phyloP scores from a whole-genome alignment of 805 yeast species.

The Zygoascus flipseniorum region DNA sequence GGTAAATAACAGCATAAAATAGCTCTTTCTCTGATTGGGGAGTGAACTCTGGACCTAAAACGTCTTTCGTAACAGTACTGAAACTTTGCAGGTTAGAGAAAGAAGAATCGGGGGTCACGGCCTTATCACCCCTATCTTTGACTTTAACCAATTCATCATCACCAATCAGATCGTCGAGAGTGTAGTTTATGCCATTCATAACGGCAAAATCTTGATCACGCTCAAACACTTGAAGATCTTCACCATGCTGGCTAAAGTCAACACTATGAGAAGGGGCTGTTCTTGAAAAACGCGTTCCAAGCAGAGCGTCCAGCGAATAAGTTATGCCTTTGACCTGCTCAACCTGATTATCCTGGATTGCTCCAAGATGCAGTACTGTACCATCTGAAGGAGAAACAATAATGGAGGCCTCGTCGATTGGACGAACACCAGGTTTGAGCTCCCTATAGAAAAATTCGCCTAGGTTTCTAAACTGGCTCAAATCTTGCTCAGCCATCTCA shows the following conservation, averaged over 20 bases:
- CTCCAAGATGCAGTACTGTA: slow-evolving; percentile 74
- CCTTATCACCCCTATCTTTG: slow-evolving; percentile 15
- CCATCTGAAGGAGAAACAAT: slow-evolving; percentile 94
- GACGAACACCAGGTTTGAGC: slow-evolving; percentile 70
- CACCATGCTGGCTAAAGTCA: slow-evolving; percentile 28
- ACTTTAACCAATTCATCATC: slow-evolving; percentile 32
- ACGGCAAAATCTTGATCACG: slow-evolving; percentile 70
- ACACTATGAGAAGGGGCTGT: slow-evolving; percentile 25
- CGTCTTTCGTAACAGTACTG: slow-evolving; percentile 21
- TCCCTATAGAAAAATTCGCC: slow-evolving; percentile 88
- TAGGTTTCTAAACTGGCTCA: slow-evolving; percentile 65
- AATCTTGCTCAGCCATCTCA: slow-evolving; percentile 80
- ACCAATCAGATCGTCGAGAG: slow-evolving; percentile 61
- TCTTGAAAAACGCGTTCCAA: slow-evolving; percentile 40
- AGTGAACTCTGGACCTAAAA: slow-evolving; percentile 19
- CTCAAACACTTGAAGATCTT: slow-evolving; percentile 31
- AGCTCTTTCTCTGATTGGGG: slow-evolving; percentile 44
- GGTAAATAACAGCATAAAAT: slow-evolving; percentile 82
- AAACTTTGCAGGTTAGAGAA: slow-evolving; percentile 19
- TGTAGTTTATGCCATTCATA: slow-evolving; percentile 63
- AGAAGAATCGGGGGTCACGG: slow-evolving; percentile 25
- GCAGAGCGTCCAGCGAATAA: slow-evolving; percentile 76
- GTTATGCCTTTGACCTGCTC: slow-evolving; percentile 98
- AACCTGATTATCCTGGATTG: slow-evolving; percentile 61
- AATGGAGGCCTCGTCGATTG: slow-evolving; percentile 53